Conservation (phyloP, 192 early-diverging fungal genomes). For the Umbelopsis sp. region DNA sequence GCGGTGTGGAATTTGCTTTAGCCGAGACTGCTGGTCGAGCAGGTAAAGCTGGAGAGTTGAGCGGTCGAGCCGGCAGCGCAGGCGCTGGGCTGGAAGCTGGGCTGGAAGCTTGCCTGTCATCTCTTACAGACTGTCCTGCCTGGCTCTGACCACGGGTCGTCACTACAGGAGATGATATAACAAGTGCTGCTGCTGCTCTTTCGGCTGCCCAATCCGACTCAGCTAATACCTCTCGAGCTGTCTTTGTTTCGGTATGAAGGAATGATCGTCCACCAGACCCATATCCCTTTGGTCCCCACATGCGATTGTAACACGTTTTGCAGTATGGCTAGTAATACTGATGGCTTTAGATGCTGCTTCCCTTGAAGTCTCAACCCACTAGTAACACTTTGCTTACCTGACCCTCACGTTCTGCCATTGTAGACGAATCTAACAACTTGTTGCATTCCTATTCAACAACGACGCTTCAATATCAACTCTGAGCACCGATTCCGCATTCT, state of each 20-base stretch:
- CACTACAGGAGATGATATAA: too few species aligned
- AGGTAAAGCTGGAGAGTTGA: background rate
- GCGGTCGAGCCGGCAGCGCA: background rate
- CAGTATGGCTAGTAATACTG: constrained; percentile 52
- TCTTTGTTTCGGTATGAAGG: background rate
- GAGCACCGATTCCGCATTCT: too few species aligned
- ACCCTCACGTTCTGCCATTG: constrained; percentile 53
- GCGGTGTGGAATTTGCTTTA: background rate
- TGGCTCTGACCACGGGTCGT: too few species aligned
- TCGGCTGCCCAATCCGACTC: constrained; percentile 5
- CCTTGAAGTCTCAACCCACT: background rate
- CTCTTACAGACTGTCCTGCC: too few species aligned
- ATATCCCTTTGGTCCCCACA: constrained; percentile 60
- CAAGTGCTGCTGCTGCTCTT: background rate
- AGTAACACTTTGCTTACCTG: constrained; percentile 42
- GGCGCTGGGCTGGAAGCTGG: background rate
- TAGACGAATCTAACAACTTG: constrained; percentile 56
- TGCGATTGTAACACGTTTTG: constrained; percentile 56
- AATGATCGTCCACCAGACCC: constrained; percentile 27
- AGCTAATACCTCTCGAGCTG: background rate
- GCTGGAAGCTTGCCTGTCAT: background rate
- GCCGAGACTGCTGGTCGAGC: background rate
- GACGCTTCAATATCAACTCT: constrained; percentile 16
- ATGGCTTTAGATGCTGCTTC: background rate
- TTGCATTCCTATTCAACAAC: constrained; percentile 47